These are phyloP conservation scores for Coemansia sp. DNA, from an alignment of 192 early-diverging fungal species.

Conservation along the genomic window DNA sequence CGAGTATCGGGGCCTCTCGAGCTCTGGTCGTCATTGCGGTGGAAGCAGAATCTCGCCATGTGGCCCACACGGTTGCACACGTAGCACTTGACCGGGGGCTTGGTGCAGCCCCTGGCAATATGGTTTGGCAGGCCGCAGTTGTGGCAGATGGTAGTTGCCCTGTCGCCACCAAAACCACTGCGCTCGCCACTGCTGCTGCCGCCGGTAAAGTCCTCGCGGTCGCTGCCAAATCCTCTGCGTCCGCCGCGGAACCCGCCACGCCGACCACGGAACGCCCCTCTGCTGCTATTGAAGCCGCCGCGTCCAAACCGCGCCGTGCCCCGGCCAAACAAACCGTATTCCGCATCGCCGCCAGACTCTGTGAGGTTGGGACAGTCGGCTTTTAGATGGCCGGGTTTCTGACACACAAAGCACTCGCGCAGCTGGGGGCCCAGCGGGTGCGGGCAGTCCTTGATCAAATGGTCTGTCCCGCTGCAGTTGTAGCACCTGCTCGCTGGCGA, in stretches of 20 bases:
- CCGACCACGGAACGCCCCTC: constrained; percentile 5
- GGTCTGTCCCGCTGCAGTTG: constrained; percentile 57
- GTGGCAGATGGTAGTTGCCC: constrained; percentile 25
- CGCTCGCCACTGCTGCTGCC: neutral
- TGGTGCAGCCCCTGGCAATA: constrained; percentile 43
- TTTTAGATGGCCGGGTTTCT: constrained; percentile 49
- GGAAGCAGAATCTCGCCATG: constrained; percentile 43
- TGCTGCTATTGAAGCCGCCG: neutral
- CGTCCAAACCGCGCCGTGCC: neutral
- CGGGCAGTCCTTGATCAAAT: constrained; percentile 44
- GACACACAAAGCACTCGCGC: constrained; percentile 58
- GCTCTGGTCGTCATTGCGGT: constrained; percentile 4
- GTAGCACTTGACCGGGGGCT: constrained; percentile 51
- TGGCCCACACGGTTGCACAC: constrained; percentile 53
- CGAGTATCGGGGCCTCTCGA: constrained; percentile 10
- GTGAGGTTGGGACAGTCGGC: constrained; percentile 35
- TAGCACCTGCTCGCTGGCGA: constrained; percentile 36
- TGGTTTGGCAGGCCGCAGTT: constrained; percentile 55
- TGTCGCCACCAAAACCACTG: neutral
- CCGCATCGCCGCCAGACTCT: constrained; percentile 8
- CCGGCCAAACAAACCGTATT: neutral
- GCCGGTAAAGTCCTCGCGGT: neutral
- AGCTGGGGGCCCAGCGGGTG: constrained; percentile 28
- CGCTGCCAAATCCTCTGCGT: neutral
- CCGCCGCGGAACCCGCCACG: constrained; percentile 11